Conservation (phyloP, 306 rosid species). For the Datisca glomerata region DNA sequence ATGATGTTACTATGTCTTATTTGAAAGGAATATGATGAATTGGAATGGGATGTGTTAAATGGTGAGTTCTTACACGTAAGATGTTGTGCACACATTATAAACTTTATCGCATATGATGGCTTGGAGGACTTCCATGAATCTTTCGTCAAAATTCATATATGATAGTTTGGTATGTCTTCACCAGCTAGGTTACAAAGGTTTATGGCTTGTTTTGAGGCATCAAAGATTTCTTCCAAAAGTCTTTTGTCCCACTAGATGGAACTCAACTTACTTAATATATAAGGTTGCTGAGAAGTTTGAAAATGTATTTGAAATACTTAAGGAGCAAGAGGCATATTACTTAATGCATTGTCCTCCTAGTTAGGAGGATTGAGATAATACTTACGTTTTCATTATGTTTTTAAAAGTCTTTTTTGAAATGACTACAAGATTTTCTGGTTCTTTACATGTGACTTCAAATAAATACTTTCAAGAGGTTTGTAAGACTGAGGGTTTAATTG, state of each 20-base stretch:
- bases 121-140: constrained; percentile 2
- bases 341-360: not conserved
- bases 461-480: constrained; percentile 4
- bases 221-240: too few species aligned
- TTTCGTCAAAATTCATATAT: not conserved
- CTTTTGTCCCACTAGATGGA: too few species aligned
- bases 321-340: not conserved
- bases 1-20: not conserved
- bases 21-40: not conserved
- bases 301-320: not conserved
- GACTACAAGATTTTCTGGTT: not conserved
- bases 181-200: not conserved
- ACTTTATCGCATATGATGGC: not conserved
- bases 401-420: not conserved
- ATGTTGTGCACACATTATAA: too few species aligned
- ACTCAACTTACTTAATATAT: too few species aligned
- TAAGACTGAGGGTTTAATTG: too few species aligned
- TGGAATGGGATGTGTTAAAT: not conserved
- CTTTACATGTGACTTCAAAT: not conserved
- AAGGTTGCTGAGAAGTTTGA: not conserved
- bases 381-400: not conserved
- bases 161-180: not conserved
- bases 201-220: too few species aligned
- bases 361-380: not conserved
- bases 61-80: too few species aligned